Evolutionary conservation across 2,329 filamentous ascomycete genomes (phyloP).

Genomic region (Cytospora piceicola): DNA sequence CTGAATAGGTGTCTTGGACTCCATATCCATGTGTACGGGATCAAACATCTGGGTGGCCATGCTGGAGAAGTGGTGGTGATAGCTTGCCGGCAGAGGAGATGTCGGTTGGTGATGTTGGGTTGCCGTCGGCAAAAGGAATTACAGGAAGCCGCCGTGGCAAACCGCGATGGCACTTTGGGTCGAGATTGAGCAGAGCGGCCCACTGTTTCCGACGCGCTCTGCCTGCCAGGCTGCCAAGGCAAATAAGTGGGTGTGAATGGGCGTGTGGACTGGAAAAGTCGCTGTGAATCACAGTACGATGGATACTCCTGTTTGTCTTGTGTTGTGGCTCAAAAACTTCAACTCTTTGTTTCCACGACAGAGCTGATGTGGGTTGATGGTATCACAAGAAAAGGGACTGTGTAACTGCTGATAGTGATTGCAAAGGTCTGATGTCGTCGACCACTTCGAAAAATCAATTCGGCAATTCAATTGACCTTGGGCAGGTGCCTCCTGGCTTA

Average conservation of each 20-base stretch:
- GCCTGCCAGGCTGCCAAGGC: conserved; percentile 4
- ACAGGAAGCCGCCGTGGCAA: neutral
- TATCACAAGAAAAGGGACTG: neutral
- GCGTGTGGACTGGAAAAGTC: neutral
- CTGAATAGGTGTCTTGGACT: conserved; percentile 19
- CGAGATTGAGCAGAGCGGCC: neutral
- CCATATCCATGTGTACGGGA: conserved; percentile 15
- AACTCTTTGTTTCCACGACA: neutral
- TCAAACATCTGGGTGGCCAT: conserved; percentile 2
- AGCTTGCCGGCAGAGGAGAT: conserved; percentile 11
- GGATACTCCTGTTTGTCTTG: neutral
- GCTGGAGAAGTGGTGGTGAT: neutral
- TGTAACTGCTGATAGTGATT: neutral
- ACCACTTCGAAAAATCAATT: neutral
- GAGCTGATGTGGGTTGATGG: neutral
- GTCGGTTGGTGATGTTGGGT: conserved; percentile 2
- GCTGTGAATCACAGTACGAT: too few species aligned
- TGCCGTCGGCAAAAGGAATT: neutral
- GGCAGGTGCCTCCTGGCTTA: neutral
- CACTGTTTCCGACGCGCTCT: neutral
- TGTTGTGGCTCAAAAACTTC: too few species aligned
- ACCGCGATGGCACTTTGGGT: neutral
- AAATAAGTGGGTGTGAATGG: neutral
- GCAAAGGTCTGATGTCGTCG: neutral
- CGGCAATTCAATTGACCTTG: neutral